phyloP scores from a whole-genome alignment of 257 asterid species.

The Scutellaria galericulata region DNA sequence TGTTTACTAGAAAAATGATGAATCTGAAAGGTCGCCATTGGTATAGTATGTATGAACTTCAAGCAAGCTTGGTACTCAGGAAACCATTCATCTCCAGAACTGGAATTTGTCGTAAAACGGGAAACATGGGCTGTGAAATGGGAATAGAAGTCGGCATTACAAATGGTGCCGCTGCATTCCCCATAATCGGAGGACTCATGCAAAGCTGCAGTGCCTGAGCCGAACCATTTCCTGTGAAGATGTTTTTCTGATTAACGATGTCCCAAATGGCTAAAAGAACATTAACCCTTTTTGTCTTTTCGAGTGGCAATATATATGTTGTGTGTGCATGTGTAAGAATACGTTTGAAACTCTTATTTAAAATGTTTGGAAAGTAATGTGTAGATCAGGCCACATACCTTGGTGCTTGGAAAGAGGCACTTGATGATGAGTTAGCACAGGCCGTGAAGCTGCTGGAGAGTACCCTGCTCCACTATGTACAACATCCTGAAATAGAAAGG shows the following conservation, averaged over 20 bases:
- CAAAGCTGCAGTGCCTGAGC: constrained; percentile 66
- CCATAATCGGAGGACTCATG: constrained; percentile 57
- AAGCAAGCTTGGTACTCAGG: constrained; percentile 54
- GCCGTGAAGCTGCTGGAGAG: constrained; percentile 62
- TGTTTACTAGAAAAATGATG: constrained; percentile 33
- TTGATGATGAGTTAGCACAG: constrained; percentile 58
- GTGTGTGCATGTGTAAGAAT: neutral
- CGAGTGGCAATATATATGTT: neutral
- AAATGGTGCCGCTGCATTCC: constrained; percentile 54
- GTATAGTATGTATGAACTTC: constrained; percentile 11
- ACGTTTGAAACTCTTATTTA: neutral
- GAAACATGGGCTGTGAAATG: constrained; percentile 54
- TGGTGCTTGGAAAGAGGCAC: constrained; percentile 69
- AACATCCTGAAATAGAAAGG: constrained; percentile 49
- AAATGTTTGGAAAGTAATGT: neutral
- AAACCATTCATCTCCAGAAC: constrained; percentile 59
- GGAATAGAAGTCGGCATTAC: constrained; percentile 62
- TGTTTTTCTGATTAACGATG: constrained; percentile 23
- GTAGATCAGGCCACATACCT: constrained; percentile 52
- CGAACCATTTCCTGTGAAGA: constrained; percentile 57
- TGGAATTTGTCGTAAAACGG: constrained; percentile 53
- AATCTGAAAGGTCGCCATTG: constrained; percentile 17
- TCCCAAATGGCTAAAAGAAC: neutral
- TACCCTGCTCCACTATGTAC: constrained; percentile 60
- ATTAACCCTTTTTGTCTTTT: neutral